Evolutionary conservation across 2,329 filamentous ascomycete genomes (phyloP).

Genomic region (Colletotrichum euphorbiae): DNA sequence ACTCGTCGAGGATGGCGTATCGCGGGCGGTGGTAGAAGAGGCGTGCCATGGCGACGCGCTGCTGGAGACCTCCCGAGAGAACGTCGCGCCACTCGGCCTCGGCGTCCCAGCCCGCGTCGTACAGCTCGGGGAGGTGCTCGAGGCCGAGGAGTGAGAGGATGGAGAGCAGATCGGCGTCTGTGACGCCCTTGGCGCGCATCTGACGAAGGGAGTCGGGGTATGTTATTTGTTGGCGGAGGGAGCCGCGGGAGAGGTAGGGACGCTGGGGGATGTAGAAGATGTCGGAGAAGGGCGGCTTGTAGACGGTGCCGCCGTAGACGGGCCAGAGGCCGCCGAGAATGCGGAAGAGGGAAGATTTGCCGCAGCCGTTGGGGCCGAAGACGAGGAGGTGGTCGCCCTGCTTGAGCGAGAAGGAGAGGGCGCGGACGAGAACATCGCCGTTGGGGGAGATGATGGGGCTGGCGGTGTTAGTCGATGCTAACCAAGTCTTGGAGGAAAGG

Average conservation of each 20-base stretch:
- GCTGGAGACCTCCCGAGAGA: constrained; percentile 90
- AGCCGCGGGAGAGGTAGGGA: constrained; percentile 91
- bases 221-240: constrained; percentile 95
- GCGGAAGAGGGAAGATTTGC: constrained; percentile 94
- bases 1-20: constrained; percentile 97
- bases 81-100: constrained; percentile 98
- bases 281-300: constrained; percentile 89
- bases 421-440: constrained; percentile 88
- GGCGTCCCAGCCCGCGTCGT: constrained; percentile 85
- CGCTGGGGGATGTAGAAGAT: constrained; percentile 99
- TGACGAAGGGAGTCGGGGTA: constrained; percentile 91
- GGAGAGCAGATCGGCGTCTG: constrained; percentile 81
- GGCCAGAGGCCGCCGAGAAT: constrained; percentile 98
- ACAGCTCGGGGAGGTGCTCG: constrained; percentile 82
- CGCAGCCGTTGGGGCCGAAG: constrained; percentile 95
- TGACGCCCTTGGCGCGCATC: constrained; percentile 86
- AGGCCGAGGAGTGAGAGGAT: constrained; percentile 86
- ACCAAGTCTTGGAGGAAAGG: not conserved
- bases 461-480: constrained; percentile 1
- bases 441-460: constrained; percentile 95
- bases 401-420: constrained; percentile 87
- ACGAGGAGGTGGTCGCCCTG: constrained; percentile 93
- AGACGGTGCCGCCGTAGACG: constrained; percentile 92
- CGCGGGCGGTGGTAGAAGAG: constrained; percentile 93
- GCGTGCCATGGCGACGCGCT: constrained; percentile 95